phyloP scores from a whole-genome alignment of 2,329 filamentous ascomycete species.

The Cercospora beticola region DNA sequence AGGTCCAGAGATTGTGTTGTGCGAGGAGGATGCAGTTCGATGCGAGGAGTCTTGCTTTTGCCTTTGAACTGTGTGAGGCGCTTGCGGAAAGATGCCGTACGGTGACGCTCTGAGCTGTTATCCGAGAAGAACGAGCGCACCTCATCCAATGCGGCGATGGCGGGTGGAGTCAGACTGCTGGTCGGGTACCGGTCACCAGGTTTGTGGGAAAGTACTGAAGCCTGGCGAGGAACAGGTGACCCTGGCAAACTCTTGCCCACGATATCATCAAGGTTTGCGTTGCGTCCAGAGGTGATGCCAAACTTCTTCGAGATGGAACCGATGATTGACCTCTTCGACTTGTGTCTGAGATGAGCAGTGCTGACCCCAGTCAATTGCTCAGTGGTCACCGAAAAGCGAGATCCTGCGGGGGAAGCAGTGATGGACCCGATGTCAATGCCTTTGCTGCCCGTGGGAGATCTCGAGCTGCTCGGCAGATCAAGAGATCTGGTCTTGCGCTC shows the following conservation, averaged over 20 bases:
- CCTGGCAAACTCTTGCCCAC: constrained; percentile 19
- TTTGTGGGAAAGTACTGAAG: constrained; percentile 33
- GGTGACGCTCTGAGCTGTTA: constrained; percentile 38
- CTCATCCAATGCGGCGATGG: constrained; percentile 43
- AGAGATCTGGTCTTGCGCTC: constrained; percentile 33
- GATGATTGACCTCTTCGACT: constrained; percentile 39
- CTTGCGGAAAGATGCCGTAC: constrained; percentile 38
- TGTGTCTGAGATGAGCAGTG: constrained; percentile 31
- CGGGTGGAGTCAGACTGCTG: constrained; percentile 46
- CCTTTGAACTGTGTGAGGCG: constrained; percentile 35
- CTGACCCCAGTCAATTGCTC: constrained; percentile 36
- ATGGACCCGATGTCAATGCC: constrained; percentile 38
- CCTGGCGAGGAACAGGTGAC: constrained; percentile 21
- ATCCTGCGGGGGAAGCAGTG: constrained; percentile 19
- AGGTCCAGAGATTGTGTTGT: constrained; percentile 25
- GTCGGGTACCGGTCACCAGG: constrained; percentile 53
- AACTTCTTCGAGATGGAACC: constrained; percentile 39
- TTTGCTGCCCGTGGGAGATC: constrained; percentile 24
- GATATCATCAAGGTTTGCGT: constrained; percentile 16
- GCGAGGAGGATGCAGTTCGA: constrained; percentile 19
- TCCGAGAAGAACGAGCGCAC: constrained; percentile 47
- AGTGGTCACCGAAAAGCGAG: constrained; percentile 33
- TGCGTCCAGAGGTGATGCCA: constrained; percentile 26
- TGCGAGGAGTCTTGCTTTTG: constrained; percentile 19
- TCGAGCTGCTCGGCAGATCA: constrained; percentile 23